A percentile compares a stretch with the other conserved stretches of the same genome.
phyloP scores from a whole-genome alignment of 495 filamentous ascomycete species.

The Neurospora sp. region DNA sequence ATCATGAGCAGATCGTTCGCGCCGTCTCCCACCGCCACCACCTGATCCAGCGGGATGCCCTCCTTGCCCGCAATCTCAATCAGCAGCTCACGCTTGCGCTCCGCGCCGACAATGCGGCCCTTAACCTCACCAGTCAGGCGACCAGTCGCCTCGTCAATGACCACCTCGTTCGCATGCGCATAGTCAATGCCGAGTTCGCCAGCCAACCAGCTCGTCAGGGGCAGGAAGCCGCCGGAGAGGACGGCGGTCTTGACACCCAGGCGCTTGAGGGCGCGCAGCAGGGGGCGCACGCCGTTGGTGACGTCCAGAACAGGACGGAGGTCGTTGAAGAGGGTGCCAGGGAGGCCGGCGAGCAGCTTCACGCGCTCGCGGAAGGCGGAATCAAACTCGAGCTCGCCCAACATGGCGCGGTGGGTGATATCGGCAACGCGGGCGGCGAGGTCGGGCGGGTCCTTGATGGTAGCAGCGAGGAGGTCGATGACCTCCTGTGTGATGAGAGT shows the following conservation, averaged over 20 bases:
- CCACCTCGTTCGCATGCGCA: conserved; percentile 76
- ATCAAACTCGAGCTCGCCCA: conserved; percentile 92
- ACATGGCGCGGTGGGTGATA: conserved; percentile 90
- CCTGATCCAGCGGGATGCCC: conserved; percentile 60
- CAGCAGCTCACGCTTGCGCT: conserved; percentile 68
- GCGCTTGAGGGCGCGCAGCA: conserved; percentile 59
- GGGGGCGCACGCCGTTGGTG: conserved; percentile 66
- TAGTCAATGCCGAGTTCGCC: conserved; percentile 72
- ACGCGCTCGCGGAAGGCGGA: conserved; percentile 69
- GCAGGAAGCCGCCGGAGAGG: conserved; percentile 83
- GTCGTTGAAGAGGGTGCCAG: conserved; percentile 69
- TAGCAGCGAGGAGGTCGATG: conserved; percentile 84
- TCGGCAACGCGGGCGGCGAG: conserved; percentile 47
- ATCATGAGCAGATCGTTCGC: conserved; percentile 96
- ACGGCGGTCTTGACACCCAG: conserved; percentile 81
- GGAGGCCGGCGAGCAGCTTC: conserved; percentile 67
- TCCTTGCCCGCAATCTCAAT: conserved; percentile 67
- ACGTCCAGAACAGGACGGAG: conserved; percentile 64
- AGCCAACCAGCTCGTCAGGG: conserved; percentile 78
- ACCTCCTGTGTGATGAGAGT: conserved; percentile 94
- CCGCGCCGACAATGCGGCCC: conserved; percentile 71
- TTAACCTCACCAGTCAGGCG: conserved; percentile 74
- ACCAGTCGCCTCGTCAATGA: conserved; percentile 47
- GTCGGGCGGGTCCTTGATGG: conserved; percentile 49
- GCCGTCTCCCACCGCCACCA: conserved; percentile 82